A percentile compares a stretch with the other conserved stretches of the same genome.
These are phyloP conservation scores for Globisporangium camurandrum DNA, from an alignment of 352 stramenopile genomes.

Conservation along the genomic window DNA sequence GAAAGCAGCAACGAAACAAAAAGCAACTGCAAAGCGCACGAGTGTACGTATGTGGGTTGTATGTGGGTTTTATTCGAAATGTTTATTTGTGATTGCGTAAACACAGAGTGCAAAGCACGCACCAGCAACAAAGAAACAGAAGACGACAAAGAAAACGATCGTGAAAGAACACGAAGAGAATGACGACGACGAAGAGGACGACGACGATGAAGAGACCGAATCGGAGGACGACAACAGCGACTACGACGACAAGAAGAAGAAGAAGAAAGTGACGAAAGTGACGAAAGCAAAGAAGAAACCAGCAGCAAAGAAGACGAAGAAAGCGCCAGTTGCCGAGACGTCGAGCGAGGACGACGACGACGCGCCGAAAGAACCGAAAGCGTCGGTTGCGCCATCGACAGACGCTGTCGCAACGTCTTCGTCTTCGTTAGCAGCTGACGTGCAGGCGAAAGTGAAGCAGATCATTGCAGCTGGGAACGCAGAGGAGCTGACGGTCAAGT, in stretches of 20 bases:
- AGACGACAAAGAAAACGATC: slow-evolving; percentile 31
- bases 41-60: slow-evolving; percentile 13
- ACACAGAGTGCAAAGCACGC: slow-evolving; percentile 12
- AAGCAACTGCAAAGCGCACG: slow-evolving; percentile 23
- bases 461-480: slow-evolving; percentile 74
- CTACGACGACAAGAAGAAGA: neutral
- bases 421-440: too few relatives aligned
- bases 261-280: slow-evolving; percentile 8
- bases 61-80: neutral
- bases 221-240: neutral
- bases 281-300: neutral
- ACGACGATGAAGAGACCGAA: neutral
- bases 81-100: neutral
- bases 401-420: too few relatives aligned
- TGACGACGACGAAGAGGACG: slow-evolving; percentile 17
- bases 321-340: neutral
- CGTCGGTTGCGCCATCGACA: too few relatives aligned
- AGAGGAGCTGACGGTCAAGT: slow-evolving; percentile 79
- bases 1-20: slow-evolving; percentile 11
- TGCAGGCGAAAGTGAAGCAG: slow-evolving; percentile 60
- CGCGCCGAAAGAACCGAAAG: slow-evolving; percentile 4
- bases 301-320: slow-evolving; percentile 15
- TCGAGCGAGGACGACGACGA: slow-evolving; percentile 13
- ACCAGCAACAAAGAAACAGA: slow-evolving; percentile 27
- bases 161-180: neutral